These are phyloP conservation scores for Trichosporon sp. DNA, from an alignment of 1,284 basidiomycete genomes.

Conservation along the genomic window DNA sequence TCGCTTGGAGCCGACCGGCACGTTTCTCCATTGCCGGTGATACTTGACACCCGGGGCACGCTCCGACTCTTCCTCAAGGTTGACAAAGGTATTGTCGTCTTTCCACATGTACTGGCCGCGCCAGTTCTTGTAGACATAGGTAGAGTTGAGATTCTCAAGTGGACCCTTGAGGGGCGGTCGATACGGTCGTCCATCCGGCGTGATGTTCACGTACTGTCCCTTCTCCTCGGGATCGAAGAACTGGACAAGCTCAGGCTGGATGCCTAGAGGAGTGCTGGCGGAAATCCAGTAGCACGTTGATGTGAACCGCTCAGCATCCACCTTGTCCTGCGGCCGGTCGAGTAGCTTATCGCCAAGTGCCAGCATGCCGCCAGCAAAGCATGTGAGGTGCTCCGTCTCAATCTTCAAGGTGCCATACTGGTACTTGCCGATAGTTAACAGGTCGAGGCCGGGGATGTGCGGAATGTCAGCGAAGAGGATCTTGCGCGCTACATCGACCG, in stretches of 20 bases:
- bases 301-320: slow-evolving; percentile 47
- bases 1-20: slow-evolving; percentile 34
- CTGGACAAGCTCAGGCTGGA: slow-evolving; percentile 47
- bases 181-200: slow-evolving; percentile 13
- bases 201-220: slow-evolving; percentile 32
- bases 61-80: slow-evolving; percentile 17
- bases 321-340: slow-evolving; percentile 48
- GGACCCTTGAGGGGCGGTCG: slow-evolving; percentile 19
- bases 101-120: slow-evolving; percentile 27
- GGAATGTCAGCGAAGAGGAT: slow-evolving; percentile 47
- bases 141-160: slow-evolving; percentile 15
- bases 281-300: slow-evolving; percentile 54
- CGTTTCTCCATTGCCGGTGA: slow-evolving; percentile 37
- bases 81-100: slow-evolving; percentile 24
- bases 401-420: slow-evolving; percentile 26
- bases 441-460: slow-evolving; percentile 45
- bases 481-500: slow-evolving; percentile 49
- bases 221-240: slow-evolving; percentile 37
- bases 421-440: slow-evolving; percentile 45
- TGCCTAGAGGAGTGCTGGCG: slow-evolving; percentile 44
- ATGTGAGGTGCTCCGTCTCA: slow-evolving; percentile 46
- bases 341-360: slow-evolving; percentile 53
- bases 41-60: slow-evolving; percentile 32
- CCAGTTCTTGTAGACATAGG: slow-evolving; percentile 21
- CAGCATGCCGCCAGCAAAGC: slow-evolving; percentile 56